These are phyloP conservation scores for Physcomitrium patens DNA, from an alignment of 225 moss, liverwort and hornwort species.

Conservation along the genomic window DNA sequence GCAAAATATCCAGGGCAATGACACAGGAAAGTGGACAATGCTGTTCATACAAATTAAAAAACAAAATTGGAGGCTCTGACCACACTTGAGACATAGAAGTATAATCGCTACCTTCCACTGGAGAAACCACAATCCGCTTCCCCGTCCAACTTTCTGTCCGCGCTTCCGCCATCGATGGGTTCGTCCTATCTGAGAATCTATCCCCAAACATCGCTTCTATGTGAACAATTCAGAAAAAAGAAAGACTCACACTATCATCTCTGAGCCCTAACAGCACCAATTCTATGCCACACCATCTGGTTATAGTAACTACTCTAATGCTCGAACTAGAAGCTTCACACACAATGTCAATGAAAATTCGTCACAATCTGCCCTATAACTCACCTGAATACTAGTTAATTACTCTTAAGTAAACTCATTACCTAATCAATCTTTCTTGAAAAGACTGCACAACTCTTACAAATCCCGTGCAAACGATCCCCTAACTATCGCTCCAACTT, in stretches of 20 bases:
- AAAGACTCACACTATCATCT: not conserved
- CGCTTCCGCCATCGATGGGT: slow-evolving; percentile 36
- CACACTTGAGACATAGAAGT: not conserved
- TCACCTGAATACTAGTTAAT: no score
- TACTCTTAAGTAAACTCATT: no score
- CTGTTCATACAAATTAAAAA: not conserved
- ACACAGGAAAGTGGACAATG: not conserved
- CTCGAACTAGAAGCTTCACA: not conserved
- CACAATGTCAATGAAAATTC: not conserved
- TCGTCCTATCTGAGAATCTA: slow-evolving; percentile 12
- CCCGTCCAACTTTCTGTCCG: slow-evolving; percentile 26
- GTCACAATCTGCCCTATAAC: not conserved
- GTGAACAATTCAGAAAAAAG: not conserved
- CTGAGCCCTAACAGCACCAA: slow-evolving; percentile 31
- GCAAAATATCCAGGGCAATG: not conserved
- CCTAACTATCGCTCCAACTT: no score
- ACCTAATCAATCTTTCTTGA: no score
- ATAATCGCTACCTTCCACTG: slow-evolving; percentile 35
- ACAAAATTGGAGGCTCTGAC: not conserved
- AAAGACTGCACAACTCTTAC: no score
- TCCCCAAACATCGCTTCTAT: not conserved
- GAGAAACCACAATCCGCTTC: slow-evolving; percentile 26
- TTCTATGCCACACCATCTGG: not conserved
- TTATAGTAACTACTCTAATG: not conserved
- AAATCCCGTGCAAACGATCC: no score